These are phyloP conservation scores for Puccinia novopanici DNA, from an alignment of 1,284 basidiomycete species.

Conservation along the genomic window DNA sequence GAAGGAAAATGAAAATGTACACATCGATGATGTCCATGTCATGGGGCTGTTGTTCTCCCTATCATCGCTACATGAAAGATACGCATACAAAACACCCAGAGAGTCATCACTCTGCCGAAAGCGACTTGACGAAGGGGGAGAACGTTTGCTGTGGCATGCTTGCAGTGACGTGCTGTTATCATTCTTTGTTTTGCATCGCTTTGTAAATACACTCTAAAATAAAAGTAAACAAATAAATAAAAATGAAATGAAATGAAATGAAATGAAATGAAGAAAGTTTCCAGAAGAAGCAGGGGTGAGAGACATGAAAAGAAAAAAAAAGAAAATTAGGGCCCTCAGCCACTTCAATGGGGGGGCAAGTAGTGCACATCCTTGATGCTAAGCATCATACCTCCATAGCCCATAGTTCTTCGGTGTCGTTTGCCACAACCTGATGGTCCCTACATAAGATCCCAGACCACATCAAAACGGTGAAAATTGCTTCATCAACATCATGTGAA, in stretches of 20 bases:
- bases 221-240: not conserved
- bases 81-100: too few relatives aligned
- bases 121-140: not conserved
- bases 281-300: not conserved
- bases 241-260: not conserved
- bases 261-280: not conserved
- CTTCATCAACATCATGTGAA: too few relatives aligned
- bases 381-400: conserved; percentile 46
- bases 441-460: not conserved
- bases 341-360: too few relatives aligned
- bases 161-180: not conserved
- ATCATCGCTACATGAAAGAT: too few relatives aligned
- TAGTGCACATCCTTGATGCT: not conserved
- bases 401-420: conserved; percentile 48
- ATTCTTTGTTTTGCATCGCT: not conserved
- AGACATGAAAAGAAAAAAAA: not conserved
- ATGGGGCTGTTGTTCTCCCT: too few relatives aligned
- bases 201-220: not conserved
- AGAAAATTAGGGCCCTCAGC: not conserved
- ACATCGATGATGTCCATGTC: too few relatives aligned
- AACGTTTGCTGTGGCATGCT: not conserved
- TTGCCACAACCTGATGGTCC: conserved; percentile 46
- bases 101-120: too few relatives aligned
- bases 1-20: too few relatives aligned
- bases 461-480: not conserved